A percentile compares a stretch with the other conserved stretches of the same genome.
Evolutionary conservation across 1,284 basidiomycete species (phyloP).

Genomic region (Kalmanozyma brasiliensis): DNA sequence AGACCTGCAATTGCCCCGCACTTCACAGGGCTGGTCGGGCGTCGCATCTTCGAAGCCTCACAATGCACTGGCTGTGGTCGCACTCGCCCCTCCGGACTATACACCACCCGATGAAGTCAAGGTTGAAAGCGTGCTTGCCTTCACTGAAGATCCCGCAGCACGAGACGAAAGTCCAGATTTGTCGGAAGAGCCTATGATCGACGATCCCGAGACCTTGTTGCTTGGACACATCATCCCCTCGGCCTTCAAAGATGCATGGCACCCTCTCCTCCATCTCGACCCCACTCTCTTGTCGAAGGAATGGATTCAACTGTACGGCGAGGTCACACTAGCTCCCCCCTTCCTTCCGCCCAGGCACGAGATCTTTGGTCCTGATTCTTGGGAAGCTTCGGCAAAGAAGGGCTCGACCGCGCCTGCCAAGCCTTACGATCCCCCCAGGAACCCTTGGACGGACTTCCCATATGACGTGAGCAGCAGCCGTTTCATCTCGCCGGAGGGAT

Average conservation of each 20-base stretch:
- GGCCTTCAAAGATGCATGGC: slow-evolving; percentile 20
- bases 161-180: neutral
- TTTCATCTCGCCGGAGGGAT: neutral
- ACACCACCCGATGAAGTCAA: neutral
- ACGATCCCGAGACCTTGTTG: slow-evolving; percentile 13
- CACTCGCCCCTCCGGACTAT: slow-evolving; percentile 25
- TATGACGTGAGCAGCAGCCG: too few species aligned
- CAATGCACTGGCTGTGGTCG: slow-evolving; percentile 27
- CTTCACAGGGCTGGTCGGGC: neutral
- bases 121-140: neutral
- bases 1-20: slow-evolving; percentile 11
- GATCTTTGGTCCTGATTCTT: slow-evolving; percentile 21
- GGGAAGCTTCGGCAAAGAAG: neutral
- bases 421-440: slow-evolving; percentile 1
- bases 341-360: slow-evolving; percentile 34
- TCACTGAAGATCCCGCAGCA: neutral
- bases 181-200: neutral
- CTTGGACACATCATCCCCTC: slow-evolving; percentile 38
- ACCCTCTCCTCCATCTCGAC: slow-evolving; percentile 29
- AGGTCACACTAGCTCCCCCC: slow-evolving; percentile 33
- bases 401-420: neutral
- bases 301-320: slow-evolving; percentile 45
- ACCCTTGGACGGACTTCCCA: neutral
- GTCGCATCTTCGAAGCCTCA: neutral
- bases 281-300: slow-evolving; percentile 21